Evolutionary conservation across 1,139 yeast genomes (phyloP).

Genomic region (Debaryomyces sp.): DNA sequence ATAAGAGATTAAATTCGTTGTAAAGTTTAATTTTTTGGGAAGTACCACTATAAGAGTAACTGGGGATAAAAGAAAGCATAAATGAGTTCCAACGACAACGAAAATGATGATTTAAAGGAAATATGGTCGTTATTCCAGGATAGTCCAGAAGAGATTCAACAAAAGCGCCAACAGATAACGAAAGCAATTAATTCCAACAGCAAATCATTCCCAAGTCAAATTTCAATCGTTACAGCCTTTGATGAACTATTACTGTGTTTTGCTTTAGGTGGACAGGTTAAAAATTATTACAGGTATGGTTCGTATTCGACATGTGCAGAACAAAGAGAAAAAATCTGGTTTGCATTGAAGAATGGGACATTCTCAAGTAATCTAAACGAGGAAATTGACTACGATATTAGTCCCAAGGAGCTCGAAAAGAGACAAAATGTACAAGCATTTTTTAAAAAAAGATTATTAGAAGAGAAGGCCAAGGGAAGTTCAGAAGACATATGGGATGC

Average conservation of each 20-base stretch:
- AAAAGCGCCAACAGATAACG: conserved; percentile 35
- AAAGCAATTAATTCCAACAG: conserved; percentile 29
- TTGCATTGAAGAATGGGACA: conserved; percentile 65
- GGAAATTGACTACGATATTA: conserved; percentile 31
- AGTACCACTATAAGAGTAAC: neutral
- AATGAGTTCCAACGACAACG: conserved; percentile 1
- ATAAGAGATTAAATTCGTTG: neutral
- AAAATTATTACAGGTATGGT: conserved; percentile 83
- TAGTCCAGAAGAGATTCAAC: conserved; percentile 34
- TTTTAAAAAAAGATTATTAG: conserved; percentile 63
- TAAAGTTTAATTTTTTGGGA: neutral
- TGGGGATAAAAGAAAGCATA: neutral
- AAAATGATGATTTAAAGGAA: conserved; percentile 16
- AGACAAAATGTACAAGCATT: conserved; percentile 65
- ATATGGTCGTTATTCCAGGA: conserved; percentile 41
- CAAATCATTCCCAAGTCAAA: conserved; percentile 38
- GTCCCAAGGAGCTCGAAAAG: conserved; percentile 50
- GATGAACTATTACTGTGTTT: conserved; percentile 86
- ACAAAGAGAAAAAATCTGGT: conserved; percentile 76
- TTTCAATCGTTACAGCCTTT: conserved; percentile 67
- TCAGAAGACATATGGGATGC: conserved; percentile 84
- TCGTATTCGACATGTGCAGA: conserved; percentile 68
- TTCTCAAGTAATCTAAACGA: conserved; percentile 22
- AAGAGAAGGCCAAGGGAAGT: conserved; percentile 65
- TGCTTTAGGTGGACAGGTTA: conserved; percentile 85